Percentiles rank a stretch among this genome's conserved stretches.
Conservation (phyloP, 768 basidiomycete genomes). For the Chalciporus chontae region DNA sequence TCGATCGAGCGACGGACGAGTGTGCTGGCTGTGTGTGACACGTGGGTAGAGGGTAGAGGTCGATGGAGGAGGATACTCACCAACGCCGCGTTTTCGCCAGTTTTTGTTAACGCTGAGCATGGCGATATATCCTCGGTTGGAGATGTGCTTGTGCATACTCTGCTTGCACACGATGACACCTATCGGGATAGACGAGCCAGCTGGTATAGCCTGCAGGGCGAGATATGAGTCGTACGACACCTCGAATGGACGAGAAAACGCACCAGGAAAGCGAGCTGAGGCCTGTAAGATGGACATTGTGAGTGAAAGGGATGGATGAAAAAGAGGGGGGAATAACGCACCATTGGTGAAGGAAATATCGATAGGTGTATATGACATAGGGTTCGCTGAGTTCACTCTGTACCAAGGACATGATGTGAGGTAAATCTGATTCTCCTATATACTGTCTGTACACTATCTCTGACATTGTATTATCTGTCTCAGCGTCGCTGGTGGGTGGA, state of each 20-base stretch:
- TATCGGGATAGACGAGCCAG: constrained; percentile 52
- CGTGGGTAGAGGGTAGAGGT: constrained; percentile 3
- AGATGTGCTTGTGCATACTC: constrained; percentile 71
- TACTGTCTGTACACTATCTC: constrained; percentile 69
- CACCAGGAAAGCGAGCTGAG: constrained; percentile 83
- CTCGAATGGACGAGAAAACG: constrained; percentile 4
- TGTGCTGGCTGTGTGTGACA: constrained; percentile 66
- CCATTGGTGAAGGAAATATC: constrained; percentile 97
- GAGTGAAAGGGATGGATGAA: not conserved
- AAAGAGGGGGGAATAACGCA: constrained; percentile 36
- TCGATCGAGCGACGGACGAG: constrained; percentile 82
- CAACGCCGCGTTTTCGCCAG: constrained; percentile 90
- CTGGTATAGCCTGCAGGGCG: constrained; percentile 22
- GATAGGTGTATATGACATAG: constrained; percentile 93
- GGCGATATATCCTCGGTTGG: constrained; percentile 93
- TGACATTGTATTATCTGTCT: constrained; percentile 14
- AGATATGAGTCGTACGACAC: not conserved
- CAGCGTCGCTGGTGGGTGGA: not conserved
- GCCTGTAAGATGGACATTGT: constrained; percentile 47
- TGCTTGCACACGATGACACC: constrained; percentile 98
- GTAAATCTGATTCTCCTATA: constrained; percentile 71
- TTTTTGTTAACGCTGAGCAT: constrained; percentile 89
- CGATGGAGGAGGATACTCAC: constrained; percentile 45
- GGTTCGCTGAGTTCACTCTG: constrained; percentile 94
- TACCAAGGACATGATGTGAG: constrained; percentile 81